Conservation (phyloP, 2,329 filamentous ascomycete genomes). For the Amylocarpus encephaloides region DNA sequence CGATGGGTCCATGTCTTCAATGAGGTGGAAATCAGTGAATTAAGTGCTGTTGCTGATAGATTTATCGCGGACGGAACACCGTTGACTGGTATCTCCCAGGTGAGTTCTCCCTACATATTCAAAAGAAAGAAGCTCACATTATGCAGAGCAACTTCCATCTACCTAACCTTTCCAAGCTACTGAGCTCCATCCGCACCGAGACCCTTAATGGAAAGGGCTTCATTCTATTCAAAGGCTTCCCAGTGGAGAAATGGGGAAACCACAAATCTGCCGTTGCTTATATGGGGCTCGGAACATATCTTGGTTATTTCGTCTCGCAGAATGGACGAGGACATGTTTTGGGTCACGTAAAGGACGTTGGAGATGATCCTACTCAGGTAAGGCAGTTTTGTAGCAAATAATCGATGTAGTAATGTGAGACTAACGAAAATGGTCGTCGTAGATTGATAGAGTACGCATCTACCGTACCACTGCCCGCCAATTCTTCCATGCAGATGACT, state of each 20-base stretch:
- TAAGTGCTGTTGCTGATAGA: slow-evolving; percentile 59
- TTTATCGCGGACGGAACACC: slow-evolving; percentile 61
- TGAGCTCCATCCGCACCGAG: slow-evolving; percentile 53
- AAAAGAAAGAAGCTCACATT: slow-evolving; percentile 1
- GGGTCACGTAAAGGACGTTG: slow-evolving; percentile 83
- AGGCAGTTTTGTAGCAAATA: not conserved
- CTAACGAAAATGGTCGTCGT: not conserved
- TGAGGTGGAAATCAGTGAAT: slow-evolving; percentile 58
- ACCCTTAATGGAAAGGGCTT: slow-evolving; percentile 83
- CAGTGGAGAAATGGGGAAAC: slow-evolving; percentile 67
- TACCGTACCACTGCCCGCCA: slow-evolving; percentile 82
- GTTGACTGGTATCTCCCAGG: slow-evolving; percentile 64
- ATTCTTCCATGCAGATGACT: slow-evolving; percentile 81
- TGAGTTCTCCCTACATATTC: slow-evolving; percentile 14
- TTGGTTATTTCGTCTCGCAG: slow-evolving; percentile 84
- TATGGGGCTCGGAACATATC: slow-evolving; percentile 79
- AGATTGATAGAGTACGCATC: slow-evolving; percentile 83
- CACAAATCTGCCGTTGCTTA: slow-evolving; percentile 82
- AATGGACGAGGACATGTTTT: slow-evolving; percentile 81
- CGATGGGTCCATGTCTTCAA: slow-evolving; percentile 68
- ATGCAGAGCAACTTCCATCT: slow-evolving; percentile 50
- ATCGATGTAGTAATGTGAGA: slow-evolving; percentile 12
- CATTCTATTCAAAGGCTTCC: slow-evolving; percentile 82
- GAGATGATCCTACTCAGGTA: slow-evolving; percentile 61
- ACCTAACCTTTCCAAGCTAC: slow-evolving; percentile 46